A percentile compares a stretch with the other conserved stretches of the same genome.
Conservation (phyloP, 345 rosid genomes). For the Gossypium australe region DNA sequence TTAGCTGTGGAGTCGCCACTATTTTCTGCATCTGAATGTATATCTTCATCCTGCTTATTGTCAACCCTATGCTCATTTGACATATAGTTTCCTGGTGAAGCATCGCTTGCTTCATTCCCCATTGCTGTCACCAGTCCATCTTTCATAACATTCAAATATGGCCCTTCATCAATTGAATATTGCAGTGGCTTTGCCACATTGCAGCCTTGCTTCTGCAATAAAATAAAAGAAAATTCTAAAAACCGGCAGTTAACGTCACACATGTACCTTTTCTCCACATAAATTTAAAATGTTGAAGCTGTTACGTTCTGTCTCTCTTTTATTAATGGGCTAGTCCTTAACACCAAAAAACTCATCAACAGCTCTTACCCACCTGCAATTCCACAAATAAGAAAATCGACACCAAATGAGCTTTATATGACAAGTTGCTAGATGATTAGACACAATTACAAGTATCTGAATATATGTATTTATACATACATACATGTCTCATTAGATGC, state of each 20-base stretch:
- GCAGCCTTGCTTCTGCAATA: slow-evolving; percentile 21
- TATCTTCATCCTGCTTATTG: slow-evolving; percentile 9
- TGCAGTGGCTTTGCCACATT: neutral
- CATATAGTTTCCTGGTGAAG: neutral
- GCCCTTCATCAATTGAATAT: slow-evolving; percentile 34
- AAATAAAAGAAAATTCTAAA: neutral
- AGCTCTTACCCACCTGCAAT: slow-evolving; percentile 87
- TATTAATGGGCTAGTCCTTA: slow-evolving; percentile 50
- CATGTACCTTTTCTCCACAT: too few relatives aligned
- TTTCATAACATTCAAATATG: slow-evolving; percentile 27
- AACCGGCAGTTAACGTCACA: neutral
- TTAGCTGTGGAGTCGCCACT: neutral
- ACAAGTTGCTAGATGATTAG: neutral
- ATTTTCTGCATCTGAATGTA: neutral
- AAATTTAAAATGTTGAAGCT: neutral
- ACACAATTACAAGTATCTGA: neutral
- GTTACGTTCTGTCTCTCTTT: slow-evolving; percentile 46
- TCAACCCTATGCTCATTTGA: neutral
- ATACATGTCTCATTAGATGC: neutral
- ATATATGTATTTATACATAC: neutral
- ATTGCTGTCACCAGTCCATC: slow-evolving; percentile 30
- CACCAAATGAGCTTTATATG: neutral
- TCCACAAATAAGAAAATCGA: neutral
- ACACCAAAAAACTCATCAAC: slow-evolving; percentile 62
- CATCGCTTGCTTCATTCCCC: slow-evolving; percentile 5